Evolutionary conservation across 2,329 filamentous ascomycete species (phyloP).

Genomic region (Pseudogymnoascus sp.): DNA sequence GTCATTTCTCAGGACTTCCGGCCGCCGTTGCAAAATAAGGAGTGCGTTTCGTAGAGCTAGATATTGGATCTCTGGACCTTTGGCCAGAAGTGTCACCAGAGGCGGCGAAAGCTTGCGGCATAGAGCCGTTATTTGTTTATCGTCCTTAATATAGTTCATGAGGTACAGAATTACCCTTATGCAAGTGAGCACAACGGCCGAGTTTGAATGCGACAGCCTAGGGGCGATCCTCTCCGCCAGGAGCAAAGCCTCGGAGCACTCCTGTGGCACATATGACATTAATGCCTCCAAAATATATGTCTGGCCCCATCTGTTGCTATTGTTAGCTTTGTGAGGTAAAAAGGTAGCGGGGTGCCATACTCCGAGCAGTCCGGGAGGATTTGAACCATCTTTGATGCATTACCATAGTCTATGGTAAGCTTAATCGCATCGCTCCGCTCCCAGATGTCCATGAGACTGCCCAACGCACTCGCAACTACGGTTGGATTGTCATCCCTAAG

Average conservation of each 20-base stretch:
- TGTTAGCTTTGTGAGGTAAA: not conserved
- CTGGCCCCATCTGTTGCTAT: slow-evolving; percentile 73
- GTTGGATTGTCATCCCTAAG: slow-evolving; percentile 94
- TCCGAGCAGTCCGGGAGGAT: slow-evolving; percentile 96
- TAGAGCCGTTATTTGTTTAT: slow-evolving; percentile 76
- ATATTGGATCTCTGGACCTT: slow-evolving; percentile 97
- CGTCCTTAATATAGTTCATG: slow-evolving; percentile 95
- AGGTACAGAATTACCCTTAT: slow-evolving; percentile 94
- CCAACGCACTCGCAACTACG: slow-evolving; percentile 88
- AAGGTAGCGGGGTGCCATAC: slow-evolving; percentile 42
- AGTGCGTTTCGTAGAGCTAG: slow-evolving; percentile 88
- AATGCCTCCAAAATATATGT: slow-evolving; percentile 96
- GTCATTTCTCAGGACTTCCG: slow-evolving; percentile 90
- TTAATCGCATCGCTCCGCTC: slow-evolving; percentile 96
- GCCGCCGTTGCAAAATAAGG: slow-evolving; percentile 83
- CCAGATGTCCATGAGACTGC: slow-evolving; percentile 94
- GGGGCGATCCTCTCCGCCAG: slow-evolving; percentile 90
- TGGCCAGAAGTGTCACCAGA: slow-evolving; percentile 86
- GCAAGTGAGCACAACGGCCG: slow-evolving; percentile 89
- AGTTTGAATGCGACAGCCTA: slow-evolving; percentile 94
- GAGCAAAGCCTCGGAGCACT: slow-evolving; percentile 76
- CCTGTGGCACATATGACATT: slow-evolving; percentile 95
- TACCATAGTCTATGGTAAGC: slow-evolving; percentile 93
- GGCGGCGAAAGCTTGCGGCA: slow-evolving; percentile 93
- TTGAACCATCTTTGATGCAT: slow-evolving; percentile 95